A percentile compares a stretch with the other conserved stretches of the same genome.
Evolutionary conservation across 2,329 filamentous ascomycete species (phyloP).

Genomic region (Beauveria scarabaeidicola): DNA sequence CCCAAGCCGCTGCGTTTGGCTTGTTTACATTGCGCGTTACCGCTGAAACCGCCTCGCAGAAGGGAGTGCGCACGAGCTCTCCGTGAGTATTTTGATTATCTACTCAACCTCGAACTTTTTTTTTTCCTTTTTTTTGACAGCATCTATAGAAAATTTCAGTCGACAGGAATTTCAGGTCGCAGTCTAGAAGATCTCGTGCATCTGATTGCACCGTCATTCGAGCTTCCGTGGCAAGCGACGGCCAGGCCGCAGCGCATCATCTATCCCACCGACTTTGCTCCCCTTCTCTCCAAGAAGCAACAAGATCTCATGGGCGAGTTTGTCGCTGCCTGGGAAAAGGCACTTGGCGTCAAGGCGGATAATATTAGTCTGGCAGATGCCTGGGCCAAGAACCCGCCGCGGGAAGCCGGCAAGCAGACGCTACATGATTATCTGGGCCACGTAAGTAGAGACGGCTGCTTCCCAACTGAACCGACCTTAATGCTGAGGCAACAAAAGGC

Average conservation of each 20-base stretch:
- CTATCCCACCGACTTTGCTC: slow-evolving; percentile 19
- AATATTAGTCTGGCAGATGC: slow-evolving; percentile 13
- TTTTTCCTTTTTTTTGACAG: too few species aligned
- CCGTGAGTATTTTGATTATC: slow-evolving; percentile 13
- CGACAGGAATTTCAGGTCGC: slow-evolving; percentile 18
- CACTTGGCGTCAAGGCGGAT: slow-evolving; percentile 15
- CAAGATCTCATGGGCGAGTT: slow-evolving; percentile 17
- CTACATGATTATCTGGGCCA: slow-evolving; percentile 22
- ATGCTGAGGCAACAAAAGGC: slow-evolving; percentile 15
- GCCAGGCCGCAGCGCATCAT: slow-evolving; percentile 15
- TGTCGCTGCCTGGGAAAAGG: slow-evolving; percentile 18
- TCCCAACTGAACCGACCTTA: background rate
- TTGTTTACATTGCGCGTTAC: slow-evolving; percentile 23
- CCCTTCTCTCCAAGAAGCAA: slow-evolving; percentile 6
- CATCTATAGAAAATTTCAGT: slow-evolving; percentile 14
- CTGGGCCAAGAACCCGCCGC: slow-evolving; percentile 19
- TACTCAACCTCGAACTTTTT: too few species aligned
- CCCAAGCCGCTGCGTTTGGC: slow-evolving; percentile 19
- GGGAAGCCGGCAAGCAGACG: slow-evolving; percentile 14
- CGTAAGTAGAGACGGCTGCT: slow-evolving; percentile 15
- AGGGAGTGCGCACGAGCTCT: slow-evolving; percentile 14
- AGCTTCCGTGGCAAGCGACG: background rate
- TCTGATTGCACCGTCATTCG: slow-evolving; percentile 14
- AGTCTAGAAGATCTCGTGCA: slow-evolving; percentile 19
- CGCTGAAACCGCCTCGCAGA: slow-evolving; percentile 8